These are phyloP conservation scores for Cordyceps pruinosa DNA, from an alignment of 2,329 filamentous ascomycete species.

Conservation along the genomic window DNA sequence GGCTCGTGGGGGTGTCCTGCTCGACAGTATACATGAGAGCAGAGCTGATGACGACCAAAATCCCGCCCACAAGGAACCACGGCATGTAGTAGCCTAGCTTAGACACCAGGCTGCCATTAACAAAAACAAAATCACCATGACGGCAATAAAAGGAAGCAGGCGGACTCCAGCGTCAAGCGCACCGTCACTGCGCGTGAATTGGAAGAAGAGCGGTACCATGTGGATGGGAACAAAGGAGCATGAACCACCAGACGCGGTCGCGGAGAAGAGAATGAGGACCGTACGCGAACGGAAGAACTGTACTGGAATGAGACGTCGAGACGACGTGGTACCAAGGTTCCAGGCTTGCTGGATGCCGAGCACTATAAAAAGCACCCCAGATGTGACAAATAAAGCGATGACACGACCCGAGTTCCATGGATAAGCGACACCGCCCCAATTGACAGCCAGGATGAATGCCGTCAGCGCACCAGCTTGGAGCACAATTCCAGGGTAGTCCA, in stretches of 20 bases:
- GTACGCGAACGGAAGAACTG: constrained; percentile 34
- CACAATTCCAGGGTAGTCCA: constrained; percentile 40
- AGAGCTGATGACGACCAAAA: no score
- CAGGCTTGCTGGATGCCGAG: constrained; percentile 29
- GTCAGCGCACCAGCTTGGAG: constrained; percentile 30
- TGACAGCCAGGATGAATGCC: constrained; percentile 37
- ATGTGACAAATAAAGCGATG: constrained; percentile 39
- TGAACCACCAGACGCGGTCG: constrained; percentile 21
- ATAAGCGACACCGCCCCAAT: constrained; percentile 40
- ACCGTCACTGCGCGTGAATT: constrained; percentile 36
- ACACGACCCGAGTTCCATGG: constrained; percentile 34
- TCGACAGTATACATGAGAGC: no score
- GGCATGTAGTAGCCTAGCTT: no score
- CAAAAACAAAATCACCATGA: no score
- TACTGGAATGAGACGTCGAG: constrained; percentile 37
- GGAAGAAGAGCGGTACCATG: constrained; percentile 44
- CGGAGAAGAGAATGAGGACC: constrained; percentile 36
- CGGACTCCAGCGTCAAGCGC: constrained; percentile 33
- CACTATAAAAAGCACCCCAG: constrained; percentile 27
- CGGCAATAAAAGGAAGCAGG: constrained; percentile 37
- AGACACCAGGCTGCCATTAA: no score
- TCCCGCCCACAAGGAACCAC: no score
- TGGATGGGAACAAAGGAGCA: constrained; percentile 34
- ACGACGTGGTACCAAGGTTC: constrained; percentile 14
- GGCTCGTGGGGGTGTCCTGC: no score